phyloP scores from a whole-genome alignment of 2,329 filamentous ascomycete species.

The Penicillium vulpinum region DNA sequence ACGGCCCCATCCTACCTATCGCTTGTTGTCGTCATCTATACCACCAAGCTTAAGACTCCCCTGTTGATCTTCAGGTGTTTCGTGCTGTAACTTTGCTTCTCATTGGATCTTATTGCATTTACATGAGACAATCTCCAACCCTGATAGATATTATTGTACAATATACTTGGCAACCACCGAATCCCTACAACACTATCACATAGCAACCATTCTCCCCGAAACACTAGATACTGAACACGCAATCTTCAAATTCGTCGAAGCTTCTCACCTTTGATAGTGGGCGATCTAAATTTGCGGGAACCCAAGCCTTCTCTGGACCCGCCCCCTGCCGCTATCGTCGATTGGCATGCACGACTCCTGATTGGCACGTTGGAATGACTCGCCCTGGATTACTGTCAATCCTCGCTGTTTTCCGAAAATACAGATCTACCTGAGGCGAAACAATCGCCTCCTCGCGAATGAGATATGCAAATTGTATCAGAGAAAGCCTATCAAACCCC shows the following conservation, averaged over 20 bases:
- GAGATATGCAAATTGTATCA: background rate
- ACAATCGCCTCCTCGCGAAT: constrained; percentile 5
- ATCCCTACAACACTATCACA: background rate
- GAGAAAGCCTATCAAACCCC: background rate
- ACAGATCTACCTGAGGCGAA: background rate
- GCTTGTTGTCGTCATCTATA: constrained; percentile 18
- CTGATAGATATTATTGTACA: background rate
- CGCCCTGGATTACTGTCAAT: constrained; percentile 16
- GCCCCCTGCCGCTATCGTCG: constrained; percentile 26
- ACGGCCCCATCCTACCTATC: constrained; percentile 16
- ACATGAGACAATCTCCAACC: background rate
- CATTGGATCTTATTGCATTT: background rate
- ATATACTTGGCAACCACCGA: background rate
- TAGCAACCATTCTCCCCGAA: background rate
- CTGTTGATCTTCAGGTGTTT: constrained; percentile 14
- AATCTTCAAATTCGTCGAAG: constrained; percentile 3
- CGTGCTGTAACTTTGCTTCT: background rate
- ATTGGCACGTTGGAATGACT: constrained; percentile 26
- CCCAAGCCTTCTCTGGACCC: constrained; percentile 26
- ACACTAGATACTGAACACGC: background rate
- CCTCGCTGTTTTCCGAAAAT: constrained; percentile 11
- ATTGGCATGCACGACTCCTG: constrained; percentile 20
- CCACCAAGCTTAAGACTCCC: constrained; percentile 11
- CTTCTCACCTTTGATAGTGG: constrained; percentile 16
- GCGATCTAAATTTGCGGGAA: constrained; percentile 31